Conservation (phyloP, 108 stramenopile genomes). For the Bacterosira constricta region DNA sequence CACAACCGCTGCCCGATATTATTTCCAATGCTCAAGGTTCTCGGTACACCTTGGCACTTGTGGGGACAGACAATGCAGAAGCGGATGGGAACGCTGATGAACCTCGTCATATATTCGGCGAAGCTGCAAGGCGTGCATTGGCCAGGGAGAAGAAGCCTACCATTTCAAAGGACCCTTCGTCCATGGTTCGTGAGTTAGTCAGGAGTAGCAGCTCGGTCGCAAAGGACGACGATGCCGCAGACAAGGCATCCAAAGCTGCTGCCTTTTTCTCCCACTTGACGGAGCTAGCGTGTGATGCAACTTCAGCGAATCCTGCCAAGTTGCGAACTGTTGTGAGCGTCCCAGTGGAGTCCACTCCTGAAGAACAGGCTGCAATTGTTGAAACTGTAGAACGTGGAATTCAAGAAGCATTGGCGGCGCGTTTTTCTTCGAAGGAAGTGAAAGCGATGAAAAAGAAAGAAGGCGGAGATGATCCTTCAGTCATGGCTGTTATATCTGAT, state of each 20-base stretch:
- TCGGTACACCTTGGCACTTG: conserved; percentile 52
- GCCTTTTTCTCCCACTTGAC: conserved; percentile 54
- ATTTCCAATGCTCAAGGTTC: conserved; percentile 55
- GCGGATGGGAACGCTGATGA: conserved; percentile 1
- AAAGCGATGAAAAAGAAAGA: conserved; percentile 44
- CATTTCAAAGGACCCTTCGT: conserved; percentile 43
- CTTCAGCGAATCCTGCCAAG: conserved; percentile 50
- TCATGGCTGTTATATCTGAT: conserved; percentile 53
- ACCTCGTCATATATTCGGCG: conserved; percentile 49
- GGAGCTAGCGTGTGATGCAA: conserved; percentile 56
- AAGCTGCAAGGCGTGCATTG: conserved; percentile 48
- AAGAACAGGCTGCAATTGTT: conserved; percentile 42
- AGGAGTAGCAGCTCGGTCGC: conserved; percentile 23
- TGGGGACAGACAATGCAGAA: conserved; percentile 32
- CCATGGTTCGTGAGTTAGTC: conserved; percentile 48
- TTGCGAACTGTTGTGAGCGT: conserved; percentile 52
- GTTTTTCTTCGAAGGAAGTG: conserved; percentile 16
- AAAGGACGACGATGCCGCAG: conserved; percentile 3
- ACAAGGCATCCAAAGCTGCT: conserved; percentile 29
- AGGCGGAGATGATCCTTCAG: conserved; percentile 25
- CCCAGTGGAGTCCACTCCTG: conserved; percentile 36
- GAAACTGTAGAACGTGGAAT: conserved; percentile 47
- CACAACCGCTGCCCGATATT: conserved; percentile 34
- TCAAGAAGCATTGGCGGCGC: conserved; percentile 23
- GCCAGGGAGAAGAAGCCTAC: conserved; percentile 43